Conservation (phyloP, 2,329 filamentous ascomycete species). For the Emericellopsis atlantica region DNA sequence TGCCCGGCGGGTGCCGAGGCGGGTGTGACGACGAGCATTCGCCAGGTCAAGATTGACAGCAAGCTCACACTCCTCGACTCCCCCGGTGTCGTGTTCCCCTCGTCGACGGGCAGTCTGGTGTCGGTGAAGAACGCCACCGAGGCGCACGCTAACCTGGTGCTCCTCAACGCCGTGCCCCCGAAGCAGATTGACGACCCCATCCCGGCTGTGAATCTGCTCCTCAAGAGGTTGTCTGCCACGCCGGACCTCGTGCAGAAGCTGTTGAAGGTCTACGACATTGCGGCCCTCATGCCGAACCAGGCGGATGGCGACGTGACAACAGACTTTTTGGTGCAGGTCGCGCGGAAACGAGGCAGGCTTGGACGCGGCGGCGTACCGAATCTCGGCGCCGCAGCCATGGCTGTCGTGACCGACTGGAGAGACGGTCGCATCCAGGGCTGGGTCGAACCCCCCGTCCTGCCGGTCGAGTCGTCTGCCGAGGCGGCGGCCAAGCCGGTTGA, state of each 20-base stretch:
- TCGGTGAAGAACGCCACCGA: slow-evolving; percentile 50
- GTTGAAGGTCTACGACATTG: slow-evolving; percentile 71
- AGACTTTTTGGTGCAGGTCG: slow-evolving; percentile 90
- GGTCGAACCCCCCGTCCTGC: slow-evolving; percentile 62
- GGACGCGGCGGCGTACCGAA: slow-evolving; percentile 88
- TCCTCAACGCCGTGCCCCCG: slow-evolving; percentile 84
- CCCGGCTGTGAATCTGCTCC: slow-evolving; percentile 73
- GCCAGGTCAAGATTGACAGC: slow-evolving; percentile 87
- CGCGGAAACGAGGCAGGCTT: slow-evolving; percentile 79
- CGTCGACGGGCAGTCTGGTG: slow-evolving; percentile 33
- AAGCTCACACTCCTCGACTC: slow-evolving; percentile 90
- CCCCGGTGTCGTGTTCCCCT: slow-evolving; percentile 88
- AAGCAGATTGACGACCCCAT: slow-evolving; percentile 91
- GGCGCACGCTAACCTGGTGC: slow-evolving; percentile 71
- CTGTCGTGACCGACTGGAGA: slow-evolving; percentile 92
- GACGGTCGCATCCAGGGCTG: slow-evolving; percentile 92
- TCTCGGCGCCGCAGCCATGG: slow-evolving; percentile 74
- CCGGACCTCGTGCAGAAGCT: slow-evolving; percentile 67
- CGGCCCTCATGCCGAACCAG: slow-evolving; percentile 56
- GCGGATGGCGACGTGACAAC: slow-evolving; percentile 66
- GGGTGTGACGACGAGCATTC: slow-evolving; percentile 78
- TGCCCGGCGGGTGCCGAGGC: slow-evolving; percentile 87
- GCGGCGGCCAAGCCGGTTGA: slow-evolving; percentile 13
- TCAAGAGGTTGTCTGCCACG: slow-evolving; percentile 65
- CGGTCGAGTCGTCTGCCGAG: slow-evolving; percentile 27